Base-by-base conservation (phyloP, 2,329 filamentous ascomycete species). In the Paradendryphiella salina region DNA sequence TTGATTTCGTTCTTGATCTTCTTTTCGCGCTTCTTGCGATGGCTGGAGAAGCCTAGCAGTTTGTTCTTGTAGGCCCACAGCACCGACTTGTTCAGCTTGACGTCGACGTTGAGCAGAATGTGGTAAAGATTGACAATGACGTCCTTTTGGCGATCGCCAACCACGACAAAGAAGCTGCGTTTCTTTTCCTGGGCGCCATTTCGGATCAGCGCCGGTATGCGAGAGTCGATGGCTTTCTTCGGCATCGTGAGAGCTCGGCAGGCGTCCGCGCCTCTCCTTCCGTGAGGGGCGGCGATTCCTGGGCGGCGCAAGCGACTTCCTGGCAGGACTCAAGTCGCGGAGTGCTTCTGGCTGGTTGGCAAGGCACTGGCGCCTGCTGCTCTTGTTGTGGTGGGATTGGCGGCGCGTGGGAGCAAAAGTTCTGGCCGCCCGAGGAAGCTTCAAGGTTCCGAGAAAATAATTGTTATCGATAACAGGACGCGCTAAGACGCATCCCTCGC, bases 1-100 rank as follows among this genome's bases (percentile, higher is more conserved):
- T 96, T 96, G 75, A 99, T 90, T 70, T 99, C 94, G 75, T 93
- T 96, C 79, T 96, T 96, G 74, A 99, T 96, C 80, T 96, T 99
- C 69, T 87, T 86, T 76, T 99, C 94, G 65, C 94, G 88, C 85
- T 99, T 99, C 81, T 96, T 95, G 47, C 94, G 89, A 76, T 99
- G 92, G 77, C 90, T 72, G 21, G 90, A 95, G 73, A 97, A 97
- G 41, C 91, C 92, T 26, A 99, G 79, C 9, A 99, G 82, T 75
- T 99, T 94, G 74, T 95, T 96, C 81, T 97, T 97, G 80, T 99
- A 99, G 15, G 94, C 93, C 94, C 94, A 99, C 9, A 99, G 79
- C 3, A 99, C 91, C 10, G 89, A 94, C 75, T 97, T 97, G 78
- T 94, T 95, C 74, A 96, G 85, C 76, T 95, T 96, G 59, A 96